Evolutionary conservation across 2,329 filamentous ascomycete species (phyloP), one percentile per base, ranked within the genome.

Genomic region (Dryadomyces quercivorus): DNA sequence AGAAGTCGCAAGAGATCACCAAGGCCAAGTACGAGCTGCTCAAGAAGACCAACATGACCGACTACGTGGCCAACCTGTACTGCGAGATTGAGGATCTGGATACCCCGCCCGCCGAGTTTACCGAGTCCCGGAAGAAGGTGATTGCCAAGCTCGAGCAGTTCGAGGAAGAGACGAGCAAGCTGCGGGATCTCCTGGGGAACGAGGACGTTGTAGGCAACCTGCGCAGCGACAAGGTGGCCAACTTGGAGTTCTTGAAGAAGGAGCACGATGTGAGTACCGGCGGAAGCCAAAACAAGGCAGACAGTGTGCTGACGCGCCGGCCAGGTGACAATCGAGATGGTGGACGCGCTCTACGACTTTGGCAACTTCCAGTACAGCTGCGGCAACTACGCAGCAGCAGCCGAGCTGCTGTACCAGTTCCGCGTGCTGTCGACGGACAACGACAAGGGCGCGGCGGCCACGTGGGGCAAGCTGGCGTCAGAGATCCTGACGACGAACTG

Each of bases 331-430:
- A 78, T 85, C 64, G 90, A 96, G 59, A 96, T 95, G 88, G 90
- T 98, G 63, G 86, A 97, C 72, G 86, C 87, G 61, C 85, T 98
- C 55, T 95, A 92, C 74, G 90, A 96, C 65, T 95, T 90, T 66
- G 93, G 93, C 63, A 88, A 93, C 70, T 96, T 96, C 74, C 89
- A 95, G 75, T 98, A 97, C 76, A 92, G 88, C 75, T 96, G 91
- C 69, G 93, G 93, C 61, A 89, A 91, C 73, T 98, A 98, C 71
- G 83, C 76, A 54, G 86, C 86, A 63, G 92, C 93, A 36, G 86
- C 90, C 59, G 93, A 97, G 67, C 79, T 95, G 62, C 84, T 98
- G 53, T 97, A 96, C 75, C 89, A 95, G 69, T 98, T 97, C 83
- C 88, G 93, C 66, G 90, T 98, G 61, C 81, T 98, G 63, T 96